Base-by-base conservation (phyloP, 805 yeast species). In the Starmera quercuum region DNA sequence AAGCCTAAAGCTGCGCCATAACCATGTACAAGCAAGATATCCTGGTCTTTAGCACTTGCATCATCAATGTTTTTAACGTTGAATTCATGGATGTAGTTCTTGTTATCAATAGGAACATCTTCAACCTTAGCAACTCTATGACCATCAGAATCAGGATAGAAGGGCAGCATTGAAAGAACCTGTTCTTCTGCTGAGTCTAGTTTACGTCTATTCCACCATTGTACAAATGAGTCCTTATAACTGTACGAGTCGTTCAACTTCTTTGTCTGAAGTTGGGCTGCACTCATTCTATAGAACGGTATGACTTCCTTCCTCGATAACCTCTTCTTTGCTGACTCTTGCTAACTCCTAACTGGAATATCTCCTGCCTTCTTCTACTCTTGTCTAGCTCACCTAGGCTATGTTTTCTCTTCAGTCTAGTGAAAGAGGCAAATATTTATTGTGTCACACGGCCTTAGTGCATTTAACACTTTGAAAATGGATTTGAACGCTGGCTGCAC, bases 1-100 rank as follows among this genome's bases (percentile, higher is more conserved):
- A 83, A 72, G 0, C 90, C 95, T 20, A 82, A 61, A 2, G 87
- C 84, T 0, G 95, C 94, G 4, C 92, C 95, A 48, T 83, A 85
- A 1, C 95, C 95, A 53, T 86, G 95, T 6, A 85, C 62, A 27
- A 84, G 54, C 2, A 86, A 86, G 11, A 83, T 58, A 48, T 78
- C 83, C 35, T 56, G 59, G 18, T 48, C 55, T 10, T 40, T 37
- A 32, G 19, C 30, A 37, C 32, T 19, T 36, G 1, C 18, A 34
- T 24, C 36, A 35, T 4, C 73, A 52, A 49, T 63, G 50, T 75
- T 73, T 30, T 66, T 70, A 26, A 85, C 68, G 41, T 62, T 71
- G 35, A 86, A 74, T 58, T 86, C 96, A 53, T 86, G 90, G 36
- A 86, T 73, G 41, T 55, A 68, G 20, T 75, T 53, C 8, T 52